Base-by-base conservation (phyloP, 768 basidiomycete genomes). In the Ramaria sp. region DNA sequence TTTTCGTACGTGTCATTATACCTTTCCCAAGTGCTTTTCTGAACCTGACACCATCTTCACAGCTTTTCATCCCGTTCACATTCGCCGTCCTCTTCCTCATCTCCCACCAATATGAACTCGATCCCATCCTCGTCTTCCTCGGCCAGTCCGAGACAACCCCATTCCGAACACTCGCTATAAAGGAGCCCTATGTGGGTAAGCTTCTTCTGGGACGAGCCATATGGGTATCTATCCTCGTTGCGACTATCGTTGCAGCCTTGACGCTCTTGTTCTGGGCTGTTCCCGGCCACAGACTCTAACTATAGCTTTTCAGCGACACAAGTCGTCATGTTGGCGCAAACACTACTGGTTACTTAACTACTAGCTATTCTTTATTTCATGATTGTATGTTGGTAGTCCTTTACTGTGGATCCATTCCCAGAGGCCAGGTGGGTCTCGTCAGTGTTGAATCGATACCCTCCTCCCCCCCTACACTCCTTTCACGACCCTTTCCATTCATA, bases 211-310 rank as follows among this genome's bases (percentile, higher is more conserved):
- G 91, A 9, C 84, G 96, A 32, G 90, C 94, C 7, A 78, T 95
- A 55, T 96, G 93, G 91, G 89, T 98, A 53, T 77, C 78, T 45
- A 72, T 88, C 34, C 75, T 95, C 34, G 87, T 94, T 41, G 77
- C 84, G 8, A 73, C 78, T 39, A 79, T 88, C 58, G 83, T 87
- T 52, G 81, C 84, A 16, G 85, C 82, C 9, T 71, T 95, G 64
- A 92, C 93, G 4, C 76, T 98, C 64, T 71, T 98, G 53, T 99
- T 98, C 74, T 93, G 88, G 83, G 89, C 88, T 39, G 92, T 99
- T 36, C 95, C 95, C 7, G 95, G 95, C 0, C 86, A 97, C 68
- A 75, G 92, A 57, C 78, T 97, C 62, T 96, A 44, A 59, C n/a
- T 18, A 16, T n/a, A n/a, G 3, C 16, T 41, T n/a, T 39, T 39